A percentile compares a stretch with the other conserved stretches of the same genome.
Conservation (phyloP, 1,284 basidiomycete genomes). For the Ceratobasidium theobromae region DNA sequence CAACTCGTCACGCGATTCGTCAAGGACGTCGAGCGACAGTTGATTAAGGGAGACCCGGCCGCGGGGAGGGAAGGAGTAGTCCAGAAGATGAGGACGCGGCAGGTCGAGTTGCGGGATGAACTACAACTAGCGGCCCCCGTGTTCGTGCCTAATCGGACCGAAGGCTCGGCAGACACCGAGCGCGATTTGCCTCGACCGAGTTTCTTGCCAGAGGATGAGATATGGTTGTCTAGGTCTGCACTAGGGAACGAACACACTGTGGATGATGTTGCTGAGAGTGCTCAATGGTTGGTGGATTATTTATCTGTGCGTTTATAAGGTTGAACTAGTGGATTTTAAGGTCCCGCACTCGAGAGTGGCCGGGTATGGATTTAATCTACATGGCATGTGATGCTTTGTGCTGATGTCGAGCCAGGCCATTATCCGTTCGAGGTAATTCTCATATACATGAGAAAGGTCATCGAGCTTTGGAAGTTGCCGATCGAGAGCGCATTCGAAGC, state of each 20-base stretch:
- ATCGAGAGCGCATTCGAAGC: neutral
- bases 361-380: neutral
- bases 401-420: neutral
- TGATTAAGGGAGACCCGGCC: neutral
- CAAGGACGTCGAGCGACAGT: neutral
- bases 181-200: neutral
- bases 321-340: neutral
- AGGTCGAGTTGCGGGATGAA: neutral
- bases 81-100: neutral
- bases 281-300: neutral
- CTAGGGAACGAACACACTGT: neutral
- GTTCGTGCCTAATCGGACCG: neutral
- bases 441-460: neutral
- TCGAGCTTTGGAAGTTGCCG: neutral
- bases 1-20: neutral
- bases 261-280: neutral
- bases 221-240: neutral
- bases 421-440: slow-evolving; percentile 9
- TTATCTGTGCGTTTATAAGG: no score
- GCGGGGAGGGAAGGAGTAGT: neutral
- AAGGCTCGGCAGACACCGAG: neutral
- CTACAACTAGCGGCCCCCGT: neutral
- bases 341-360: neutral
- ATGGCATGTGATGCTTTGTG: no score
- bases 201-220: neutral